Conservation (phyloP, 2,329 filamentous ascomycete genomes). For the Waltergamsia citrina region DNA sequence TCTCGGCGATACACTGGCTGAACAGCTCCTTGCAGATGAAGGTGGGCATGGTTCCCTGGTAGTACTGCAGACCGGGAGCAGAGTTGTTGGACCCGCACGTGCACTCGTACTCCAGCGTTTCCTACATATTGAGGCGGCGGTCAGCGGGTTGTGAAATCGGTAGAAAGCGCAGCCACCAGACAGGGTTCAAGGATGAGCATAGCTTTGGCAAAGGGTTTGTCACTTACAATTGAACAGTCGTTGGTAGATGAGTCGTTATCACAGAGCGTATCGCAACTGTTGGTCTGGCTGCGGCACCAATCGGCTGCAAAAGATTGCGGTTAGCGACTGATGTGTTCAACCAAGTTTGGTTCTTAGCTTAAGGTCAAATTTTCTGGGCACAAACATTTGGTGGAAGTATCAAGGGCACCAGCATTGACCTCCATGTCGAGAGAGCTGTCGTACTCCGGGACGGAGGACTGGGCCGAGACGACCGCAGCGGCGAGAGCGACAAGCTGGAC, state of each 20-base stretch:
- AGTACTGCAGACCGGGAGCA: slow-evolving; percentile 42
- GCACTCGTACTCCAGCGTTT: slow-evolving; percentile 41
- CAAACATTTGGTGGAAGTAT: no score
- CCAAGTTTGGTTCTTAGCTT: no score
- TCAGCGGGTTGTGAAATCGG: slow-evolving; percentile 6
- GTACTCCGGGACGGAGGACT: slow-evolving; percentile 27
- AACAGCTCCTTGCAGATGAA: slow-evolving; percentile 43
- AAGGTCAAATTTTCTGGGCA: no score
- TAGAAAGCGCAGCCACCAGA: no score
- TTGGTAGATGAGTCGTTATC: slow-evolving; percentile 25
- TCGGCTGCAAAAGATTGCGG: slow-evolving; percentile 20
- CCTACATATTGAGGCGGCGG: slow-evolving; percentile 18
- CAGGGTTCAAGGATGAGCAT: no score
- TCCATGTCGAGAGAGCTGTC: slow-evolving; percentile 29
- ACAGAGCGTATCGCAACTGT: slow-evolving; percentile 42
- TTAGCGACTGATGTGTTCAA: neutral
- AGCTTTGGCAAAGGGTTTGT: no score
- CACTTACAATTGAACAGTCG: no score
- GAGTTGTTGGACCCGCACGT: slow-evolving; percentile 36
- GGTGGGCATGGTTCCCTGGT: slow-evolving; percentile 39
- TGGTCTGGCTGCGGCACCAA: slow-evolving; percentile 42
- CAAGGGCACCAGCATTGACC: slow-evolving; percentile 22
- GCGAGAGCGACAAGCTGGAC: slow-evolving; percentile 33
- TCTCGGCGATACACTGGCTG: slow-evolving; percentile 32
- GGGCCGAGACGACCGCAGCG: slow-evolving; percentile 29